Percentiles rank a stretch among this genome's conserved stretches.
These are phyloP conservation scores for Debaryomycetaceae sp. DNA, from an alignment of 1,139 yeast genomes.

Conservation along the genomic window DNA sequence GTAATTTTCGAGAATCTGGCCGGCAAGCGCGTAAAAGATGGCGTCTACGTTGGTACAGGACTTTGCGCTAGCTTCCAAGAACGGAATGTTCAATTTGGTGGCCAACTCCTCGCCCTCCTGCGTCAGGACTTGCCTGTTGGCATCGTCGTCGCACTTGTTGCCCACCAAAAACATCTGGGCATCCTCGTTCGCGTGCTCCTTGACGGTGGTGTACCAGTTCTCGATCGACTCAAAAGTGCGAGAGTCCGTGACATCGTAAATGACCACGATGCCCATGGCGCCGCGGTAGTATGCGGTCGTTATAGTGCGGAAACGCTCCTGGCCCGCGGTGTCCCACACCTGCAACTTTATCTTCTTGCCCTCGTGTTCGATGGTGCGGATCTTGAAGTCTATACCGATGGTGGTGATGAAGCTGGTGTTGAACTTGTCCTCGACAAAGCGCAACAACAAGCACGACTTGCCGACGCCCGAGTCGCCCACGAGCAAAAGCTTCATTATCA, in stretches of 20 bases:
- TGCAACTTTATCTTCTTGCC: constrained; percentile 90
- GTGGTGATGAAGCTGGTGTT: constrained; percentile 95
- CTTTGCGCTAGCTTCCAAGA: constrained; percentile 93
- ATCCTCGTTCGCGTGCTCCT: constrained; percentile 93
- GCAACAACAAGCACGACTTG: constrained; percentile 82
- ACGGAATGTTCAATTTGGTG: constrained; percentile 77
- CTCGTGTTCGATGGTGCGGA: constrained; percentile 88
- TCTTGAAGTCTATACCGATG: constrained; percentile 95
- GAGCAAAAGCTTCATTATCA: constrained; percentile 84
- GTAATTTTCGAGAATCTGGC: constrained; percentile 72
- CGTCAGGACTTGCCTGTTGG: constrained; percentile 58
- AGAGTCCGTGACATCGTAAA: constrained; percentile 93
- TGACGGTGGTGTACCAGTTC: constrained; percentile 90
- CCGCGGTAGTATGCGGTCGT: constrained; percentile 98
- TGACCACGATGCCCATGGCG: constrained; percentile 95
- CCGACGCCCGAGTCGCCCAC: constrained; percentile 97
- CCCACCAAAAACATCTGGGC: constrained; percentile 92
- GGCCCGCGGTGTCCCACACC: constrained; percentile 99
- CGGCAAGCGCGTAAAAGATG: constrained; percentile 84
- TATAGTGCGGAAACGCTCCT: constrained; percentile 94
- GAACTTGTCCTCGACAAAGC: constrained; percentile 95
- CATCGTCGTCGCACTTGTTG: constrained; percentile 87
- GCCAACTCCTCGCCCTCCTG: constrained; percentile 91
- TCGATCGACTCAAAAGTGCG: constrained; percentile 79
- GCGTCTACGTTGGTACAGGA: constrained; percentile 87